Evolutionary conservation across 2,329 filamentous ascomycete species (phyloP), one percentile per base, ranked within the genome.

Genomic region (Diaporthe citri): DNA sequence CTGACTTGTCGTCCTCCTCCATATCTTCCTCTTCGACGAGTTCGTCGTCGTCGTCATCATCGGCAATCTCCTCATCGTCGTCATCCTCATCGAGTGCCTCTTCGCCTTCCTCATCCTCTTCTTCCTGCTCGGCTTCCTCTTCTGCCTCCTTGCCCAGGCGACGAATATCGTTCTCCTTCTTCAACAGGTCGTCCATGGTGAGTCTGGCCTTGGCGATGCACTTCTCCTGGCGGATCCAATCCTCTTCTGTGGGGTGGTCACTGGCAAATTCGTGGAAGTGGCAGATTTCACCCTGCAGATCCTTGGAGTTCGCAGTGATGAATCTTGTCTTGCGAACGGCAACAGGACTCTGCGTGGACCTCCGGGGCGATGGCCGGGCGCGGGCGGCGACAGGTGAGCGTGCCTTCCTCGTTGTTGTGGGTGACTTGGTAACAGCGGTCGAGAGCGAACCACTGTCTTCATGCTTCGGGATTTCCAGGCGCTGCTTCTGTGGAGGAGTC

Each of bases 241-340:
- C 96, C 74, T 98, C 96, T 76, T 97, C 94, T 75, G 95, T 91
- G 55, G 93, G 88, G 74, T 92, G 89, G 67, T 94, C 95, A 81
- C 93, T 95, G 57, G 95, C 96, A 82, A 98, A 98, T 80, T 98
- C 96, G 82, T 98, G 95, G 81, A 98, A 98, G 66, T 86, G 91
- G 81, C 86, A 91, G 36, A 88, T 87, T 77, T 93, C 90, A 55
- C 86, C 86, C 51, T 85, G 84, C 57, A 91, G 80, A 67, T 91
- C 89, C 48, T 81, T 85, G 7, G 86, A 85, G 74, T 87, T 84
- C 22, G 88, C 89, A 10, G 86, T 87, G 20, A 91, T 82, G 78
- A 87, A 91, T 77, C 86, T 88, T 76, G 84, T 85, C 41, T 82
- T 80, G 43, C 85, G 83, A 48, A 80, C 77, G 4, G 83, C 81